Evolutionary conservation across 108 stramenopile species (phyloP).

Genomic region (Cyclostephanos tholiformis): DNA sequence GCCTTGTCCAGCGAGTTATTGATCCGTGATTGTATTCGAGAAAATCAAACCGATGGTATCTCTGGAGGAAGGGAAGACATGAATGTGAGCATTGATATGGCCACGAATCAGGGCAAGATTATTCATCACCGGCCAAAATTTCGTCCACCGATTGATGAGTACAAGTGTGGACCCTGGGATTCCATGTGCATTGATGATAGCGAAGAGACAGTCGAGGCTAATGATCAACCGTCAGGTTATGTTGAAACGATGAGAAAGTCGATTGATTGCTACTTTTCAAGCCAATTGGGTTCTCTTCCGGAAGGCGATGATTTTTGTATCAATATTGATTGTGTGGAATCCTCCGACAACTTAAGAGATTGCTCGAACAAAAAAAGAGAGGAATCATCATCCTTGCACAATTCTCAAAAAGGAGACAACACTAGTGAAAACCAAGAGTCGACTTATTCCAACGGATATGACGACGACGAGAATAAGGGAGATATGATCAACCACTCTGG

Average conservation of each 20-base stretch:
- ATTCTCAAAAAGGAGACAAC: neutral
- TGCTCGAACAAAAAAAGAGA: neutral
- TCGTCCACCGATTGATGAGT: neutral
- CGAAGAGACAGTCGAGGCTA: neutral
- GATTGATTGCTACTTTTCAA: slow-evolving; percentile 7
- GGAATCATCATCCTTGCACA: neutral
- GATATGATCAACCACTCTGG: neutral
- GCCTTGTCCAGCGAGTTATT: neutral
- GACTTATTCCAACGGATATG: neutral
- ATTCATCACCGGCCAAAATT: neutral
- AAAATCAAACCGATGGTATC: neutral
- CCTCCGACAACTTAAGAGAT: neutral
- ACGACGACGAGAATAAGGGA: neutral
- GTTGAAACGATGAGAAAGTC: slow-evolving; percentile 2
- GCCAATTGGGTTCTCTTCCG: neutral
- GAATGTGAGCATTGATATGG: slow-evolving; percentile 6
- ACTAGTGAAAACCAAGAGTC: slow-evolving; percentile 3
- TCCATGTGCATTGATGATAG: slow-evolving; percentile 3
- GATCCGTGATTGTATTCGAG: neutral
- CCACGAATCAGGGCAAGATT: neutral
- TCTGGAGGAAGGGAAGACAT: neutral
- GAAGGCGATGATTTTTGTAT: neutral
- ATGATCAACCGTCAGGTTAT: neutral
- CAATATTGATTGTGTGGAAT: neutral
- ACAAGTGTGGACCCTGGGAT: neutral